A percentile compares a stretch with the other conserved stretches of the same genome.
Conservation (phyloP, 257 asterid species). For the Solanum tacnaense region DNA sequence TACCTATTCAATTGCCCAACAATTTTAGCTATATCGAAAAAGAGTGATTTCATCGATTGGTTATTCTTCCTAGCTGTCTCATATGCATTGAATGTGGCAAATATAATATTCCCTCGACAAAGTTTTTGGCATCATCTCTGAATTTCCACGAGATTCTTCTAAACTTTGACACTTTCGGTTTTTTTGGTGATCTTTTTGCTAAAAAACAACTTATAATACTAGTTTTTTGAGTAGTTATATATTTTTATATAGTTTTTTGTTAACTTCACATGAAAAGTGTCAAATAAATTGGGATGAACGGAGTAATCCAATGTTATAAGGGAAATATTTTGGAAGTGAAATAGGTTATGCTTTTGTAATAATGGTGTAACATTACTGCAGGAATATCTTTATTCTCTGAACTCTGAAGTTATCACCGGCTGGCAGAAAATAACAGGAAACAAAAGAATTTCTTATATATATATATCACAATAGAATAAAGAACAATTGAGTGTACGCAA, state of each 20-base stretch:
- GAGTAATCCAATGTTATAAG: background rate
- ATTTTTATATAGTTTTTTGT: background rate
- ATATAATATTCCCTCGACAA: background rate
- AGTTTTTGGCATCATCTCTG: background rate
- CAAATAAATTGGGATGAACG: background rate
- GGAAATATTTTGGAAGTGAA: background rate
- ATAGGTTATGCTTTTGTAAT: background rate
- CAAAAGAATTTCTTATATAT: background rate
- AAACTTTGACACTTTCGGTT: background rate
- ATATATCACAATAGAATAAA: background rate
- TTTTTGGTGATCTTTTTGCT: background rate
- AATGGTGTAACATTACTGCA: background rate
- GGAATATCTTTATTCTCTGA: background rate
- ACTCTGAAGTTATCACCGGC: background rate
- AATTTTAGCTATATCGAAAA: background rate
- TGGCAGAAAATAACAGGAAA: background rate
- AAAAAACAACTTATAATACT: background rate
- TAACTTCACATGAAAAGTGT: background rate
- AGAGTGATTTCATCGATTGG: background rate
- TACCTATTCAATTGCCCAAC: background rate
- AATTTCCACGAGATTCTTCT: background rate
- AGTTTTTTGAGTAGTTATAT: background rate
- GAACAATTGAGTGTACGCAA: background rate
- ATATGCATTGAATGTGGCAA: background rate
- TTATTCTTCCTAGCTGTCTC: background rate